Conservation (phyloP, 805 yeast species). For the Scheffersomyces spartinae region DNA sequence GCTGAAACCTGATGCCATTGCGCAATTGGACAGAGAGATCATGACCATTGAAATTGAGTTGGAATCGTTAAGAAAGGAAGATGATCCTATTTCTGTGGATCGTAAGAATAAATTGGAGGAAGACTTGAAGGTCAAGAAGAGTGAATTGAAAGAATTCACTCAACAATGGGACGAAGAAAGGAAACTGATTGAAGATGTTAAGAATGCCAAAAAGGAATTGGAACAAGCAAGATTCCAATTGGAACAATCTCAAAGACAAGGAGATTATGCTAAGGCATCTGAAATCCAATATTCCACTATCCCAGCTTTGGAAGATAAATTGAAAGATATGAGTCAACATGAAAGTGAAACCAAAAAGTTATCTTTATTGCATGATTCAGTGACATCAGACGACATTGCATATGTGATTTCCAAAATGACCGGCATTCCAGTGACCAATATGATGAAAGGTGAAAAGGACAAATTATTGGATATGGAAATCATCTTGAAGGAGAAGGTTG, state of each 20-base stretch:
- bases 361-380: constrained; percentile 72
- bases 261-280: constrained; percentile 82
- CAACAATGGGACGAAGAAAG: constrained; percentile 82
- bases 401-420: constrained; percentile 88
- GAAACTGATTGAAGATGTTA: constrained; percentile 62
- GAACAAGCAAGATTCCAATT: constrained; percentile 79
- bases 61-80: constrained; percentile 88
- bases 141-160: constrained; percentile 61
- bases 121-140: constrained; percentile 49
- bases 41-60: constrained; percentile 94
- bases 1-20: constrained; percentile 91
- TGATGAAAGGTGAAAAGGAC: constrained; percentile 91
- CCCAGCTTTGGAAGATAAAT: constrained; percentile 61
- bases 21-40: constrained; percentile 74
- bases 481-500: constrained; percentile 62
- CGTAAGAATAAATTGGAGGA: constrained; percentile 64
- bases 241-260: constrained; percentile 72
- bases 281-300: constrained; percentile 79
- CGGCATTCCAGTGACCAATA: constrained; percentile 85
- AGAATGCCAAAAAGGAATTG: constrained; percentile 67
- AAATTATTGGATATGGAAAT: constrained; percentile 81
- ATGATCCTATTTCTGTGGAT: constrained; percentile 73
- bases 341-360: constrained; percentile 26
- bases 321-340: constrained; percentile 36
- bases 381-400: constrained; percentile 89